phyloP scores from a whole-genome alignment of 2,329 filamentous ascomycete species.

The Chlorencoelia australis region DNA sequence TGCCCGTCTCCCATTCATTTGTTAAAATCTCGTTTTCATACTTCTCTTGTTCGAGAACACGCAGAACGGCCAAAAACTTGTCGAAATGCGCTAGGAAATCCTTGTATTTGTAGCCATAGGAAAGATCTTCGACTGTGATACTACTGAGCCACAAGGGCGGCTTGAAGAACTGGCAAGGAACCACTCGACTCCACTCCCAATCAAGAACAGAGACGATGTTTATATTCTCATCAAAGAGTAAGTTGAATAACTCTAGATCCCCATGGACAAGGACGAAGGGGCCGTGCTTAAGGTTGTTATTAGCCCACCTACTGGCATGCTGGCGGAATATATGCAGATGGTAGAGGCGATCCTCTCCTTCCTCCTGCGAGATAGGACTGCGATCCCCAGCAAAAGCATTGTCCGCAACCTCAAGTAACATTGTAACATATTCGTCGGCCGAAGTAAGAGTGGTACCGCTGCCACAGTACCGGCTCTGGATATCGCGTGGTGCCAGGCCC shows the following conservation, averaged over 20 bases:
- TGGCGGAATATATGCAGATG: conserved; percentile 18
- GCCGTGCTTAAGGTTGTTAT: conserved; percentile 11
- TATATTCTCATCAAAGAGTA: conserved; percentile 13
- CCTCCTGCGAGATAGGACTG: conserved; percentile 11
- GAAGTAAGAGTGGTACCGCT: conserved; percentile 9
- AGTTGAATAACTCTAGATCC: conserved; percentile 18
- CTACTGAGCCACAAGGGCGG: conserved; percentile 19
- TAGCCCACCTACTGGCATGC: conserved; percentile 6
- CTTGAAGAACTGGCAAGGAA: conserved; percentile 20
- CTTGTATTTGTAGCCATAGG: conserved; percentile 8
- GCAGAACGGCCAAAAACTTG: conserved; percentile 10
- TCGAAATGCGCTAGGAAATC: conserved; percentile 10
- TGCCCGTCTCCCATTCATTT: conserved; percentile 14
- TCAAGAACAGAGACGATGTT: conserved; percentile 19
- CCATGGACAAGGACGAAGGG: conserved; percentile 23
- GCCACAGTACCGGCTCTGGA: conserved; percentile 12
- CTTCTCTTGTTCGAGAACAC: conserved; percentile 10
- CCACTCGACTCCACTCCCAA: conserved; percentile 24
- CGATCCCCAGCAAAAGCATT: conserved; percentile 19
- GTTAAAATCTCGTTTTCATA: conserved; percentile 13
- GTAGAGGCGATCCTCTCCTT: conserved; percentile 19
- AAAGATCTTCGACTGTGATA: conserved; percentile 5
- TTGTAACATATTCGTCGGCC: conserved; percentile 18
- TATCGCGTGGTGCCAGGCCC: conserved; percentile 15
- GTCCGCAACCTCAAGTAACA: conserved; percentile 20